Evolutionary conservation across 176 grass and related monocot genomes (phyloP).

Genomic region (Rhynchospora tenuis): DNA sequence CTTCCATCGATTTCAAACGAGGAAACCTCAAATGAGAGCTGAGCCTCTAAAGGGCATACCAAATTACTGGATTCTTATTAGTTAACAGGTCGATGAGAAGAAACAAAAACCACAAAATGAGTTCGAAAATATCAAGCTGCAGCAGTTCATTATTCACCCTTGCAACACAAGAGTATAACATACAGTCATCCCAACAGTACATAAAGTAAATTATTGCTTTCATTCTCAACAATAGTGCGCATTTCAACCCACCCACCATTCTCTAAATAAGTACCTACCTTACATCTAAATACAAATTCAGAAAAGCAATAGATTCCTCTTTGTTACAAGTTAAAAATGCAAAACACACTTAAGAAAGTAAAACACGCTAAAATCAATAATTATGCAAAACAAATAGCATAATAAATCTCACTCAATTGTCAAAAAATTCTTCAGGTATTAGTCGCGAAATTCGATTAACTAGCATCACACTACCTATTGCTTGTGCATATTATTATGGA

Average conservation of each 20-base stretch:
- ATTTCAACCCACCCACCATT: background rate
- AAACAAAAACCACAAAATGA: background rate
- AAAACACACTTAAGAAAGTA: background rate
- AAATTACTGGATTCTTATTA: background rate
- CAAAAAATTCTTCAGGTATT: background rate
- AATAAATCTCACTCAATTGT: background rate
- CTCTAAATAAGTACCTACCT: background rate
- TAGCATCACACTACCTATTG: background rate
- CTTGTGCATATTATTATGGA: background rate
- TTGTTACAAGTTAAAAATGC: background rate
- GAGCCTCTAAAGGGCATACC: background rate
- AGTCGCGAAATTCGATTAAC: background rate
- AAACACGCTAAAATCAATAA: background rate
- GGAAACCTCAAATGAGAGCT: background rate
- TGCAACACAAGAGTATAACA: background rate
- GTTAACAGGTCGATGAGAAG: background rate
- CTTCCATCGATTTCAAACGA: too few relatives aligned
- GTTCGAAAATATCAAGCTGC: background rate
- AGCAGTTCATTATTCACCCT: background rate
- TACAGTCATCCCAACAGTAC: background rate
- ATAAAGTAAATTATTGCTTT: background rate
- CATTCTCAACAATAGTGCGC: background rate
- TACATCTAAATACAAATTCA: background rate
- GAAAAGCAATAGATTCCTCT: background rate
- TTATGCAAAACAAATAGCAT: conserved; percentile 1